These are phyloP conservation scores for Colletotrichum plurivorum DNA, from an alignment of 2,329 filamentous ascomycete genomes.

Conservation along the genomic window DNA sequence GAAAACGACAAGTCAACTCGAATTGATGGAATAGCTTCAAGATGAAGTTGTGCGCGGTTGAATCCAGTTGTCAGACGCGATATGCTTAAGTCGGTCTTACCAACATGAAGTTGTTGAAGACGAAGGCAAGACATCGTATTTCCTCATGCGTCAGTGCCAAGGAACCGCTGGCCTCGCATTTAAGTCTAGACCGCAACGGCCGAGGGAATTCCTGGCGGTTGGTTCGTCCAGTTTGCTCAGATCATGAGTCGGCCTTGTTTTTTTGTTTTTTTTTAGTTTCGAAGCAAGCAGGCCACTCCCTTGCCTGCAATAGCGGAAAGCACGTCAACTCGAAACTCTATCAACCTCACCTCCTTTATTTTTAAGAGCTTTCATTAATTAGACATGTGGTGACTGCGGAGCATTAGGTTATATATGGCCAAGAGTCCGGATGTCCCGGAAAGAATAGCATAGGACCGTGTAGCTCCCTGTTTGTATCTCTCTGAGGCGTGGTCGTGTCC, in stretches of 20 bases:
- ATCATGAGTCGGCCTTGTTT: constrained; percentile 3
- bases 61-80: too few species aligned
- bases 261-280: constrained; percentile 6
- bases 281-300: constrained; percentile 3
- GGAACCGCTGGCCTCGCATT: too few species aligned
- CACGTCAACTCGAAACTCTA: constrained; percentile 9
- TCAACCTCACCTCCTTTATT: background rate
- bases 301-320: background rate
- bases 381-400: background rate
- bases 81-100: too few species aligned
- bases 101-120: too few species aligned
- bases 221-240: background rate
- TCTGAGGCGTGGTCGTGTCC: background rate
- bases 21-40: too few species aligned
- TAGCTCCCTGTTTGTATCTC: background rate
- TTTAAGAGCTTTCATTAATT: background rate
- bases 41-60: too few species aligned
- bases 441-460: background rate
- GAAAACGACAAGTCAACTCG: too few species aligned
- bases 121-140: too few species aligned
- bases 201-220: constrained; percentile 3
- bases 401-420: constrained; percentile 9
- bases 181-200: background rate
- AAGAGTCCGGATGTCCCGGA: background rate
- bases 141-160: too few species aligned